Percentiles rank a stretch among this genome's conserved stretches.
These are phyloP conservation scores for Fusarium succisae DNA, from an alignment of 2,329 filamentous ascomycete genomes.

Conservation along the genomic window DNA sequence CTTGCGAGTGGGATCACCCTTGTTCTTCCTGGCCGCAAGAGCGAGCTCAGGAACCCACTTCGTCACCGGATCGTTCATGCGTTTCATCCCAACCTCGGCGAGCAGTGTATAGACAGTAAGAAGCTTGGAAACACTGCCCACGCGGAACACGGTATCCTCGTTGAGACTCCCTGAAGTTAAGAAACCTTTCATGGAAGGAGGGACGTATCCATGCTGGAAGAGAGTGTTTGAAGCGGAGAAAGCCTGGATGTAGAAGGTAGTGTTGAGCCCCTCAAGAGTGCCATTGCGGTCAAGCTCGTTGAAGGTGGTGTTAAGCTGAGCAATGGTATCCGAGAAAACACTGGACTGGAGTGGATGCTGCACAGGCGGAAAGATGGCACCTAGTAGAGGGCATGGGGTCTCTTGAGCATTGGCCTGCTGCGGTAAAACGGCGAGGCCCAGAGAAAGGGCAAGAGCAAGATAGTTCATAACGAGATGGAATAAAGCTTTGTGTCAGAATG, in stretches of 20 bases:
- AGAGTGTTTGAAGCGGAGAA: conserved; percentile 4
- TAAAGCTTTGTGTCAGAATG: fast-evolving
- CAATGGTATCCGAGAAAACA: not conserved
- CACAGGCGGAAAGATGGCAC: not conserved
- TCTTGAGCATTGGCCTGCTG: not conserved
- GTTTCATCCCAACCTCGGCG: not conserved
- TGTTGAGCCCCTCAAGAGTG: not conserved
- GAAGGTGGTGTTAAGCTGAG: not conserved
- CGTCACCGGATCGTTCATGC: not conserved
- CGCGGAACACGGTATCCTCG: not conserved
- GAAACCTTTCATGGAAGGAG: not conserved
- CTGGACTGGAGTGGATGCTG: not conserved
- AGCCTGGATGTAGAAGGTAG: conserved; percentile 1
- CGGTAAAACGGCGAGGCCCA: not conserved
- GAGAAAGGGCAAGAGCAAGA: not conserved
- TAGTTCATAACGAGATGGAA: fast-evolving
- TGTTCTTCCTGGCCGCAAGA: not conserved
- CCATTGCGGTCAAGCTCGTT: not conserved
- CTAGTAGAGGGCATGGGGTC: not conserved
- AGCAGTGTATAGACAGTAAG: not conserved
- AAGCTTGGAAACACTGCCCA: not conserved
- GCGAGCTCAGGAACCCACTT: conserved; percentile 20
- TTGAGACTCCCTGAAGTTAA: not conserved
- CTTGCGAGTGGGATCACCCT: not conserved
- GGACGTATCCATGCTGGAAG: conserved; percentile 2